phyloP scores from a whole-genome alignment of 305 asterid genomes.

The Fraxinus paxiana region DNA sequence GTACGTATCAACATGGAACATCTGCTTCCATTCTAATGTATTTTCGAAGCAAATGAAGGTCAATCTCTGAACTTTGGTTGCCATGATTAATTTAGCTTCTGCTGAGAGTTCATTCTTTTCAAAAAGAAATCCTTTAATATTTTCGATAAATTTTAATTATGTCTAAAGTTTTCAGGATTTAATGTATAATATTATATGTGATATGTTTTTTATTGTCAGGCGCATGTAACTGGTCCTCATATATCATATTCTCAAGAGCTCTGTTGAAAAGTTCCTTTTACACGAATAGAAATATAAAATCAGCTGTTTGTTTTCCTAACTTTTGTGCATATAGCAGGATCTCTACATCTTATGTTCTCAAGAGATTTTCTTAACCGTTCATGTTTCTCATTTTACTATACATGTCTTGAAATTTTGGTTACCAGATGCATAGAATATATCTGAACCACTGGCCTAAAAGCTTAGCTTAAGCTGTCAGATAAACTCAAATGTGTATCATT shows the following conservation, averaged over 20 bases:
- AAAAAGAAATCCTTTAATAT: slow-evolving; percentile 5
- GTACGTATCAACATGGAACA: slow-evolving; percentile 81
- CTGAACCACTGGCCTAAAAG: not conserved
- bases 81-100: slow-evolving; percentile 17
- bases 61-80: slow-evolving; percentile 21
- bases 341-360: not conserved
- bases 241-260: not conserved
- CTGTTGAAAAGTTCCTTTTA: not conserved
- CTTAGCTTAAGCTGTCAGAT: not conserved
- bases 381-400: not conserved
- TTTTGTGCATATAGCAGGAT: not conserved
- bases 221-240: slow-evolving; percentile 1
- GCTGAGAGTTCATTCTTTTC: slow-evolving; percentile 3
- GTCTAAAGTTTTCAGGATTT: not conserved
- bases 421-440: not conserved
- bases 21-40: slow-evolving; percentile 91
- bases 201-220: not conserved
- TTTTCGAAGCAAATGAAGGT: slow-evolving; percentile 97
- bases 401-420: not conserved
- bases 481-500: not conserved
- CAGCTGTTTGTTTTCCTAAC: not conserved
- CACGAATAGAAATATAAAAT: not conserved
- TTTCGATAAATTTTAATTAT: not conserved
- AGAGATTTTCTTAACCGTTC: not conserved
- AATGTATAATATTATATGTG: not conserved